Evolutionary conservation across 352 stramenopile genomes (phyloP).

Genomic region (Pythium scleroteichum): DNA sequence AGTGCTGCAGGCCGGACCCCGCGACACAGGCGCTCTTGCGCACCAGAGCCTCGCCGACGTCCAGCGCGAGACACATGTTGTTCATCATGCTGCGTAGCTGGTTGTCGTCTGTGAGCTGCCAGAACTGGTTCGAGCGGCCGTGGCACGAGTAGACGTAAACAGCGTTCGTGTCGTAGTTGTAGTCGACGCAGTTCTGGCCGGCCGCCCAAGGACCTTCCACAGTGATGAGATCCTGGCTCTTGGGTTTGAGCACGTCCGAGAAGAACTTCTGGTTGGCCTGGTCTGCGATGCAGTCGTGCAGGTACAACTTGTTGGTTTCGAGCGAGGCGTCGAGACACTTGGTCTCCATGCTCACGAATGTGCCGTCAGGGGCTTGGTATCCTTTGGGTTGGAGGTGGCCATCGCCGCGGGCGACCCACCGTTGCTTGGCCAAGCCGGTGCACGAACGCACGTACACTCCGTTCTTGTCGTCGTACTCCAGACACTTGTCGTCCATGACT

Average conservation of each 20-base stretch:
- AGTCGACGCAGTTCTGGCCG: slow-evolving; percentile 5
- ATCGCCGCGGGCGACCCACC: neutral
- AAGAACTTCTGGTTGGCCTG: slow-evolving; percentile 3
- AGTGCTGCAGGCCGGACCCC: neutral
- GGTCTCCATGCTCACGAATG: no score
- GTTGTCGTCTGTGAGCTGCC: slow-evolving; percentile 3
- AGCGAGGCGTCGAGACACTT: neutral
- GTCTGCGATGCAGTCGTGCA: neutral
- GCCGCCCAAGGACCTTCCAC: slow-evolving; percentile 2
- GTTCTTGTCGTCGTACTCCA: no score
- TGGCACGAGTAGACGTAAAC: slow-evolving; percentile 6
- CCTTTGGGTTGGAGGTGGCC: no score
- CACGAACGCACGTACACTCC: slow-evolving; percentile 3
- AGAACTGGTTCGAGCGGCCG: slow-evolving; percentile 1
- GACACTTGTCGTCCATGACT: no score
- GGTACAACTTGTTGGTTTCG: neutral
- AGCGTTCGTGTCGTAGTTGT: neutral
- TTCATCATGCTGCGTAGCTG: neutral
- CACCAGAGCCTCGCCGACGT: neutral
- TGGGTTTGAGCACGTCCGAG: slow-evolving; percentile 3
- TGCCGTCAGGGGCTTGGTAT: no score
- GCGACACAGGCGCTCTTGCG: neutral
- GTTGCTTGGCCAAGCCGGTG: neutral
- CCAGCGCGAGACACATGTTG: slow-evolving; percentile 8
- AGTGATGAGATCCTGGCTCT: neutral